Base-by-base conservation (phyloP, 148 eudicot species). In the Chenopodium suecicum region DNA sequence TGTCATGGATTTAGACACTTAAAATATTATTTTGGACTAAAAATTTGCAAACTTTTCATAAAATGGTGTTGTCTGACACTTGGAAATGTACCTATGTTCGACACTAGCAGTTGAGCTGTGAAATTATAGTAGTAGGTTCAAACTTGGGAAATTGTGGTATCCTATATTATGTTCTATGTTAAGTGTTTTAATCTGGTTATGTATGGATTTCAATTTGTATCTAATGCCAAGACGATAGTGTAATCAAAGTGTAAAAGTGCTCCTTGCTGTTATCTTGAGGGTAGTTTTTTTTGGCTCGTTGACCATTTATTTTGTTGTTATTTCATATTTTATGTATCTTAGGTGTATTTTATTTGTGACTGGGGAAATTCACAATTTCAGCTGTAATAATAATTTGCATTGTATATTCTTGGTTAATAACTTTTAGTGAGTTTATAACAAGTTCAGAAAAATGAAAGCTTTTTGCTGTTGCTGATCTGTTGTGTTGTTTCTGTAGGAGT, bases 401-500 rank as follows among this genome's bases (percentile, higher is more conserved):
- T 54, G 60, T 14, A 13, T 1, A 17, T 0, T 58, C 5, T 58
- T 10, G 12, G 52, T 29, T 1, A 41, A 6, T 76, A 46, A 17
- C 22, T 60, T 56, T 58, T 77, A n/a, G 32, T 16, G 34, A 22
- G 37, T 52, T 5, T 54, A 32, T 71, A 34, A 17, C 17, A 22
- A 31, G 44, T 52, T n/a, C 14, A 34, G 46, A 13, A 56, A 4
- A 16, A n/a, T 50, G 10, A 76, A 75, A 48, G 64, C 7, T 62
- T 63, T 66, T 0, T 37, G 69, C 10, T 64, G 16, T 66, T 69
- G 79, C 74, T 85, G 60, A 82, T 78, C 76, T 62, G 34, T 60
- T 73, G 22, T 80, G 11, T 47, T 87, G 81, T 44, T 83, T 73
- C 9, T 78, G 68, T 82, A 96, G 99, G 99, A 78, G 56, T 88